Percentiles rank a stretch among this genome's conserved stretches.
Evolutionary conservation across 2,329 filamentous ascomycete species (phyloP).

Genomic region (Trichoderma polysporum): DNA sequence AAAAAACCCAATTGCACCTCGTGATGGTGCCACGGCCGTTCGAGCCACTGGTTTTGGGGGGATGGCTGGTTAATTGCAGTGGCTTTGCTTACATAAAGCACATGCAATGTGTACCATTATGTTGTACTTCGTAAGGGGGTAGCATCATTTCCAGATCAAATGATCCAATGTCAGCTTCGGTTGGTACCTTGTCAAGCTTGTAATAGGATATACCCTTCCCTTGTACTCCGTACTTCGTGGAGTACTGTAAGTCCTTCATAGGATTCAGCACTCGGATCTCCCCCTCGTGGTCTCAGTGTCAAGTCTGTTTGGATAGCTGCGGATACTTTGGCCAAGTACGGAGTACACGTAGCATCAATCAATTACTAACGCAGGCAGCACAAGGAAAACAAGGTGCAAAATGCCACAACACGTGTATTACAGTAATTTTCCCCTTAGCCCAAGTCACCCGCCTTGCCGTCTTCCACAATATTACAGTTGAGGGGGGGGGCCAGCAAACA

Average conservation of each 20-base stretch:
- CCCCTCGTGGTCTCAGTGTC: neutral
- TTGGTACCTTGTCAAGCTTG: too few relatives aligned
- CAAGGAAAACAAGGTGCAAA: neutral
- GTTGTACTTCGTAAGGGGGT: neutral
- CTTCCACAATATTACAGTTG: too few relatives aligned
- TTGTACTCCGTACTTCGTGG: too few relatives aligned
- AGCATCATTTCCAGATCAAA: neutral
- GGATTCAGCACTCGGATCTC: too few relatives aligned
- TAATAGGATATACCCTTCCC: too few relatives aligned
- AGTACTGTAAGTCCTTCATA: too few relatives aligned
- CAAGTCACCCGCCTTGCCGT: too few relatives aligned
- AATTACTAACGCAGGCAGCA: neutral
- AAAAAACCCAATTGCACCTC: slow-evolving; percentile 11
- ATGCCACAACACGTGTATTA: neutral
- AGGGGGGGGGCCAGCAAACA: too few relatives aligned
- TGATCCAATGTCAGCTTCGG: neutral
- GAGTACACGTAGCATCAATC: neutral
- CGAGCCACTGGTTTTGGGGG: neutral
- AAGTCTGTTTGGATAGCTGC: neutral
- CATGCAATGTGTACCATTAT: neutral
- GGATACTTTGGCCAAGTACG: neutral
- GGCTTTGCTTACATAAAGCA: neutral
- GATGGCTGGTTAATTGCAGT: neutral
- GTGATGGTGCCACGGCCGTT: slow-evolving; percentile 11
- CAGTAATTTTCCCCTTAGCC: neutral